phyloP scores from a whole-genome alignment of 2,329 filamentous ascomycete species.

The Exophiala aquamarina region DNA sequence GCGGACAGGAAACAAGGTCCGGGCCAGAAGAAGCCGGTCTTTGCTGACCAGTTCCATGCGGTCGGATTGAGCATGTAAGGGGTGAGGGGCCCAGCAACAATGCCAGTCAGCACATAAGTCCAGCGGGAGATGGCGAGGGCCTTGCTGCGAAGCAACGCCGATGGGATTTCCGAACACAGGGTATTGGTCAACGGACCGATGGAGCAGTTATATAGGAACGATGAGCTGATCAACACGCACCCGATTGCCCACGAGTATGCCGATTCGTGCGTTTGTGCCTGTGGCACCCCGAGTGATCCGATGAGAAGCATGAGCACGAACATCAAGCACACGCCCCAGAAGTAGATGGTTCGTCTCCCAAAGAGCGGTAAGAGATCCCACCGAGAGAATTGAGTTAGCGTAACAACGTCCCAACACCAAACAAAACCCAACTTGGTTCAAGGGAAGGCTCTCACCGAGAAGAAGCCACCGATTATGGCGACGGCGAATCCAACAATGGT shows the following conservation, averaged over 20 bases:
- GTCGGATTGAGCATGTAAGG: conserved; percentile 30
- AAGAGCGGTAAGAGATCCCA: conserved; percentile 32
- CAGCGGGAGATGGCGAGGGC: conserved; percentile 54
- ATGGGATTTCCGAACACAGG: conserved; percentile 55
- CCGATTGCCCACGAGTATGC: conserved; percentile 1
- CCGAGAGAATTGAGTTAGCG: too few species aligned
- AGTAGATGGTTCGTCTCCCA: conserved; percentile 34
- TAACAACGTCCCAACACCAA: too few species aligned
- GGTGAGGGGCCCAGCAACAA: conserved; percentile 37
- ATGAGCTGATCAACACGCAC: conserved; percentile 36
- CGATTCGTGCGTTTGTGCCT: conserved; percentile 20
- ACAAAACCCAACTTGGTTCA: too few species aligned
- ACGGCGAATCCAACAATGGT: conserved; percentile 37
- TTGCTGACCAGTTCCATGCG: conserved; percentile 42
- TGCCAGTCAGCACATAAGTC: conserved; percentile 51
- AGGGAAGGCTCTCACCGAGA: too few species aligned
- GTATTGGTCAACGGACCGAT: too few species aligned
- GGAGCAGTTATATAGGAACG: too few species aligned
- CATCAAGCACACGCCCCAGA: conserved; percentile 57
- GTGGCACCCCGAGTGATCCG: conserved; percentile 27
- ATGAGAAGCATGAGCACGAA: conserved; percentile 31
- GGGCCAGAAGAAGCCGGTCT: conserved; percentile 38
- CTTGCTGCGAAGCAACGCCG: conserved; percentile 55
- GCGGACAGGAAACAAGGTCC: conserved; percentile 32
- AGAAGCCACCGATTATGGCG: conserved; percentile 30